Base-by-base conservation (phyloP, 2,329 filamentous ascomycete species). In the Helicocarpus griseus region DNA sequence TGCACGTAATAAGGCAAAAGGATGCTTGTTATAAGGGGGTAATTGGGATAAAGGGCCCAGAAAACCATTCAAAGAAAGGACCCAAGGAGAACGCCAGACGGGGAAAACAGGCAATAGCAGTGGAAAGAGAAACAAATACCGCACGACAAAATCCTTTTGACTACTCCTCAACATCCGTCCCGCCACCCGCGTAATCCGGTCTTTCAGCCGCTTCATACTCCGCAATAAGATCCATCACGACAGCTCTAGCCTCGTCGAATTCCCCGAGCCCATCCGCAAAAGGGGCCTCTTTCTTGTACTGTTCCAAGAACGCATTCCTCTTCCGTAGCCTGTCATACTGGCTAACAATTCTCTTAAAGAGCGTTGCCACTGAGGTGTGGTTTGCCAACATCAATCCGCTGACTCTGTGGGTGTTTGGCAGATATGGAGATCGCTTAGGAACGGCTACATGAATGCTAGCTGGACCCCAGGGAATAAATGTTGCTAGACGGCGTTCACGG, bases 351-450 rank as follows among this genome's bases (percentile, higher is more conserved):
- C 91, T 83, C 69, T 94, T 95, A 76, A 98, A 98, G 8, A 98
- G 78, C 22, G 93, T 96, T 44, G 91, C 88, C 60, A 98, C 95
- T 57, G 90, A 95, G 0, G 93, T 98, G 67, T 98, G 93, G 66
- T 98, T 98, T 11, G 93, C 93, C 54, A 98, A 76, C 93, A 98
- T 98, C 53, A 98, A 79, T 2, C 93, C 93, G 58, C 89, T 95
- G 50, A 98, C 93, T 46, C 93, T 85, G 65, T 96, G 89, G 59
- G 87, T 89, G 74, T 94, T 94, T 51, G 89, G 86, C 39, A 96
- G 86, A 65, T 98, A 97, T 1, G 94, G 94, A 39, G 90, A 96
- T 64, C 94, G 89, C 74, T 95, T 95, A 2, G 93, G 96, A 56
- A 98, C 73, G 2, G 93, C 94, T 11, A 98, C 93, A 70, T 98